These are phyloP conservation scores for Curvularia hawaiiensis DNA, from an alignment of 2,329 filamentous ascomycete genomes.

Conservation along the genomic window DNA sequence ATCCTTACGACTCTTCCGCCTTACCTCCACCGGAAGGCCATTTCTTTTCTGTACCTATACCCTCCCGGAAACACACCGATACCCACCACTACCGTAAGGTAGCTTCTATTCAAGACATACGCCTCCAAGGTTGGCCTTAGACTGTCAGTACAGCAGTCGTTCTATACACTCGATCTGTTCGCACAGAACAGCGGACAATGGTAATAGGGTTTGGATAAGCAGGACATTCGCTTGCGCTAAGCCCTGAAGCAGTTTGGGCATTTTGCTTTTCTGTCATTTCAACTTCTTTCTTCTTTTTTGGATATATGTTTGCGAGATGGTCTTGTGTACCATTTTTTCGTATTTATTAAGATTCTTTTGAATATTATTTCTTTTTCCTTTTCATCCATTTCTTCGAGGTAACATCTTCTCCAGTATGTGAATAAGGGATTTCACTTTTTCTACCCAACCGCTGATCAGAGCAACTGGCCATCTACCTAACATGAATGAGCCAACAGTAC, in stretches of 20 bases:
- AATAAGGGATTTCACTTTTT: not conserved
- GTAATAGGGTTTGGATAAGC: conserved; percentile 23
- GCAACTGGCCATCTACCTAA: not conserved
- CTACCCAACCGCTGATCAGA: not conserved
- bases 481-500: not conserved
- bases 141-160: conserved; percentile 9
- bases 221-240: conserved; percentile 25
- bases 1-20: conserved; percentile 21
- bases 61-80: conserved; percentile 10
- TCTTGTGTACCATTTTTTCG: conserved; percentile 21
- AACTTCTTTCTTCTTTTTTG: conserved; percentile 6
- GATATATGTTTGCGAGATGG: conserved; percentile 1
- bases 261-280: conserved; percentile 6
- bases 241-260: not conserved
- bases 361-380: conserved; percentile 17
- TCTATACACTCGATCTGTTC: conserved; percentile 8
- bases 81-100: conserved; percentile 5
- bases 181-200: conserved; percentile 18
- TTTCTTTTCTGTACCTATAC: conserved; percentile 17
- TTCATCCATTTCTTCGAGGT: not conserved
- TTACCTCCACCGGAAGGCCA: conserved; percentile 4
- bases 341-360: conserved; percentile 23
- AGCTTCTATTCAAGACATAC: conserved; percentile 7
- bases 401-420: not conserved
- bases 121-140: conserved; percentile 1